Conservation (phyloP, 495 filamentous ascomycete species). For the Aspergillus incahuasiensis region DNA sequence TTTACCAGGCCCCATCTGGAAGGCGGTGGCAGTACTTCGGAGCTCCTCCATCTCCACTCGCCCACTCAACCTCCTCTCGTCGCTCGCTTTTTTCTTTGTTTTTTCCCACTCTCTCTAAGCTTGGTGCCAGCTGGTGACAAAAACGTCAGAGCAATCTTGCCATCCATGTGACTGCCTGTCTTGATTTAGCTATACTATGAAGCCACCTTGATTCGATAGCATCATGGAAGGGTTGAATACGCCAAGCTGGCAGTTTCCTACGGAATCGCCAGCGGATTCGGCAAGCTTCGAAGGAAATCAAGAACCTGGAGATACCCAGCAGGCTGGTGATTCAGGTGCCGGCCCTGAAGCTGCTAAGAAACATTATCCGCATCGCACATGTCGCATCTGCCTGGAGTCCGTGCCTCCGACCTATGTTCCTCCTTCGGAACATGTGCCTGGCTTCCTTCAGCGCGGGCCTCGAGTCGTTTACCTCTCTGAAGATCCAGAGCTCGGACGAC, state of each 20-base stretch:
- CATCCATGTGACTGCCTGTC: slow-evolving; percentile 13
- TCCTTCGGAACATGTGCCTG: slow-evolving; percentile 53
- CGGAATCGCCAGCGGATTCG: slow-evolving; percentile 7
- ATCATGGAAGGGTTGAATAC: slow-evolving; percentile 17
- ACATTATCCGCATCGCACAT: slow-evolving; percentile 66
- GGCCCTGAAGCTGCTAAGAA: slow-evolving; percentile 27
- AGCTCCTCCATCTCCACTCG: slow-evolving; percentile 15
- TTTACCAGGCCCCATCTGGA: slow-evolving; percentile 15
- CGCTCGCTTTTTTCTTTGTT: slow-evolving; percentile 15
- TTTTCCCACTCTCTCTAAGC: slow-evolving; percentile 3
- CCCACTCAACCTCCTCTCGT: slow-evolving; percentile 10
- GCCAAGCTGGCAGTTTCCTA: slow-evolving; percentile 25
- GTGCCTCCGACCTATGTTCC: slow-evolving; percentile 73
- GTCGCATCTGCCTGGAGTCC: slow-evolving; percentile 88
- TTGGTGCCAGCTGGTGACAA: background rate
- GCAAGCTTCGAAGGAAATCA: slow-evolving; percentile 9
- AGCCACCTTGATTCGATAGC: slow-evolving; percentile 3
- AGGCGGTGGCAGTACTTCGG: slow-evolving; percentile 25
- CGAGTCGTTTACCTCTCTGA: slow-evolving; percentile 71
- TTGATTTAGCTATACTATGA: slow-evolving; percentile 14
- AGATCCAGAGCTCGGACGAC: slow-evolving; percentile 66
- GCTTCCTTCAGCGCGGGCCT: slow-evolving; percentile 56
- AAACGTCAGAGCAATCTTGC: background rate
- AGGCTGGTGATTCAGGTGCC: slow-evolving; percentile 11
- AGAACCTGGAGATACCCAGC: slow-evolving; percentile 15